Base-by-base conservation (phyloP, 140 eudicot genomes). In the Oenanthe javanica region DNA sequence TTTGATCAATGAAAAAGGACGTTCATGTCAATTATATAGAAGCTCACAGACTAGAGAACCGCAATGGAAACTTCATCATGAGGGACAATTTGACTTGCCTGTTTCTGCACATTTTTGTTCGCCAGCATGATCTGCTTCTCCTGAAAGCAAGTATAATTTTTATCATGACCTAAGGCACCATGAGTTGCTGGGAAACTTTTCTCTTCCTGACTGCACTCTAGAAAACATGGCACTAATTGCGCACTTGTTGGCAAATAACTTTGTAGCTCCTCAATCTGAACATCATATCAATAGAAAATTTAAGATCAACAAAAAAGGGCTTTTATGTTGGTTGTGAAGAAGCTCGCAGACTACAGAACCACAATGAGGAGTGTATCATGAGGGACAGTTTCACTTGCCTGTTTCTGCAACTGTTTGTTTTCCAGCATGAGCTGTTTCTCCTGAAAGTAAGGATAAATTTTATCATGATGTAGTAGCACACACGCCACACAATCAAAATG, bases 211-310 rank as follows among this genome's bases (percentile, higher is more conserved):
- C 8, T 2, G 76, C 64, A 46, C 16, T 64, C 82, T 48, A 64
- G 46, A 45, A 3, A 46, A 61, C n/a, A 9, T 45, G 76, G 11
- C 36, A 73, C 57, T 73, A 38, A 40, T 11, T 45, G 57, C 5
- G 38, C 57, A 46, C 57, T 23, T n/a, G 21, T 13, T 43, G 76
- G 82, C 43, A 79, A 27, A 67, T 9, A 79, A 13, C 76, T 67
- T 63, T 14, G 48, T 21, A 79, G 82, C 46, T 79, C 82, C 61
- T 64, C 75, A 79, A 79, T 47, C 82, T 79, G 76, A 42, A 59
- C 4, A 71, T 45, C 6, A 18, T 23, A 79, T 63, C 10, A 79
- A 79, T 12, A 16, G 46, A 38, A 71, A 71, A 71, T 7, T 9
- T 11, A 67, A 0, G 45, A 67, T 31, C 72, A 10, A 66, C 8